Evolutionary conservation across 2,329 filamentous ascomycete genomes (phyloP).

Genomic region (Verticillium klebahnii): DNA sequence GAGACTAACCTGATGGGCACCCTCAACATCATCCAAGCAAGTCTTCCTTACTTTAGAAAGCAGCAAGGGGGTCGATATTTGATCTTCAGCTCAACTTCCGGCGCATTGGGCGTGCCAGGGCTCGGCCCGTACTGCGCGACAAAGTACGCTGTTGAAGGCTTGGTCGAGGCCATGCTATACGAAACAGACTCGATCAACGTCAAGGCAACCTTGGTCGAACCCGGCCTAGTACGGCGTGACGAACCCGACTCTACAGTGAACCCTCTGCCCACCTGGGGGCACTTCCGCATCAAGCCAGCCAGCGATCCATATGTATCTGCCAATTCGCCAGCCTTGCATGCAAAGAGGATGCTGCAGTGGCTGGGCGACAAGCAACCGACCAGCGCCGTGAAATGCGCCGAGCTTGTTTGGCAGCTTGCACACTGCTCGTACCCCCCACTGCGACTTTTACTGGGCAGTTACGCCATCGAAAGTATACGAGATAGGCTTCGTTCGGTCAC

Average conservation of each 20-base stretch:
- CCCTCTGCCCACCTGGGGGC: conserved; percentile 77
- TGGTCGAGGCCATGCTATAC: conserved; percentile 96
- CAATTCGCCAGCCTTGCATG: conserved; percentile 81
- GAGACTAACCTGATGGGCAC: conserved; percentile 98
- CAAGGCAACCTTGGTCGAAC: conserved; percentile 89
- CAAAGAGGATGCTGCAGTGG: conserved; percentile 90
- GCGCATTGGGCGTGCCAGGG: conserved; percentile 88
- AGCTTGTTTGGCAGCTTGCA: conserved; percentile 89
- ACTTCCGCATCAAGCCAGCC: conserved; percentile 84
- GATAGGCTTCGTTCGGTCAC: conserved; percentile 87
- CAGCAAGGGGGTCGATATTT: conserved; percentile 76
- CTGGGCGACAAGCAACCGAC: conserved; percentile 88
- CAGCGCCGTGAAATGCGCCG: conserved; percentile 86
- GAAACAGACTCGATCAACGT: conserved; percentile 89
- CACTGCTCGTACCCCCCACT: conserved; percentile 94
- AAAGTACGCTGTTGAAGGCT: conserved; percentile 92
- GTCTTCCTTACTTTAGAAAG: conserved; percentile 79
- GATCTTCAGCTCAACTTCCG: conserved; percentile 90
- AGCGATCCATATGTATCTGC: conserved; percentile 75
- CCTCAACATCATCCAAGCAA: conserved; percentile 85
- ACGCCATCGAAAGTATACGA: conserved; percentile 92
- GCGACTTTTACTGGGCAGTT: conserved; percentile 80
- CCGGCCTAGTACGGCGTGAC: conserved; percentile 81
- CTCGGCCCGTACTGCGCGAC: conserved; percentile 93
- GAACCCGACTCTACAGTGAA: conserved; percentile 57